Evolutionary conservation across 225 moss, liverwort and hornwort species (phyloP), one percentile per base, ranked within the genome.

Genomic region (Neckera pumila): DNA sequence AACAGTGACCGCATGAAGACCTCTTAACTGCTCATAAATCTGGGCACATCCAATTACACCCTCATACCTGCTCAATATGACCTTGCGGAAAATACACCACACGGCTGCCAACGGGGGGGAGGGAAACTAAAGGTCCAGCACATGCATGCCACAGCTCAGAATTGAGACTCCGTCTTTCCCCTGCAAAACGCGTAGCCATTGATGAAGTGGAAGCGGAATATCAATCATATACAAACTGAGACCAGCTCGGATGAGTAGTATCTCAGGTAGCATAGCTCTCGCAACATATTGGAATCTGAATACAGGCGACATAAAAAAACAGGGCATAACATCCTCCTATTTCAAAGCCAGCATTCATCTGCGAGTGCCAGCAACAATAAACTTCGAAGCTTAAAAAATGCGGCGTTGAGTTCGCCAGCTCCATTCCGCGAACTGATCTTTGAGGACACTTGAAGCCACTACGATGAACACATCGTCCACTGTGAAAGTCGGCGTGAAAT

Each of bases 61-160:
- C 84, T 75, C 83, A 54, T 80, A 94, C 94, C 94, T 94, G 94
- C 90, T 94, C 94, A 69, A 91, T 92, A 80, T 94, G 94, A 62
- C 94, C 94, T 90, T 94, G 94, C 42, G 94, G 94, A 84, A 92
- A 94, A 72, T 94, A 94, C 75, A 92, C 94, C 81, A 94, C 94
- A 53, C 92, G 92, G 73, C 89, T 94, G 85, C 87, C 87, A 80
- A 92, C 90, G 36, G 91, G 81, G 54, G 94, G 94, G 34, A 94
- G 86, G 47, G 91, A 94, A 74, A 94, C 92, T 80, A 94, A 87
- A 84, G 92, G 94, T 51, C 94, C 94, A 80, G 94, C 94, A 89
- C 94, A 94, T 81, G 94, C 94, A 79, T 94, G 94, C 94, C 94
- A 94, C 42, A 94, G 91, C 89, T 94, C 94, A 84, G 94, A 94